These are phyloP conservation scores for maize (Zea mays) DNA, from an alignment of 176 grass and related monocot species.

Conservation along the genomic window DNA sequence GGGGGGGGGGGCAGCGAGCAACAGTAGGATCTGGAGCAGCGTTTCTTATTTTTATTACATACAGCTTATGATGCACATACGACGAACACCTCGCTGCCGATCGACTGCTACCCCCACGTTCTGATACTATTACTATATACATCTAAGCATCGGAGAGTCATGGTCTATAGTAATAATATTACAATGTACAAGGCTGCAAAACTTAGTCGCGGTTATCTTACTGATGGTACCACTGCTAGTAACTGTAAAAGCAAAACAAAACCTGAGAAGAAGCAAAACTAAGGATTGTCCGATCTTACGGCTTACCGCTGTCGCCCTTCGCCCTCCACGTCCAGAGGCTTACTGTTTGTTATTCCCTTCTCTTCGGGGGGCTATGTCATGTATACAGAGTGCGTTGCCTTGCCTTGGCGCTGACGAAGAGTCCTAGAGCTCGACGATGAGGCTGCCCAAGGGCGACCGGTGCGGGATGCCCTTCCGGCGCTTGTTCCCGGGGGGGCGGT, in stretches of 20 bases:
- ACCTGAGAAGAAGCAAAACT: slow-evolving; percentile 8
- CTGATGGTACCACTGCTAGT: too few relatives aligned
- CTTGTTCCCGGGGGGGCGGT: slow-evolving; percentile 56
- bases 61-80: neutral
- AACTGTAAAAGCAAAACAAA: neutral
- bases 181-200: slow-evolving; percentile 50
- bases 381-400: neutral
- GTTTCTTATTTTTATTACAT: slow-evolving; percentile 41
- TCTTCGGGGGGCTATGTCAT: slow-evolving; percentile 16
- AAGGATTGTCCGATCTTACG: neutral
- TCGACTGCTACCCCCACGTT: neutral
- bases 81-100: neutral
- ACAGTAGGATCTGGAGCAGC: neutral
- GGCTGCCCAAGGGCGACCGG: slow-evolving; percentile 84
- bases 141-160: slow-evolving; percentile 14
- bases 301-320: slow-evolving; percentile 15
- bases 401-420: neutral
- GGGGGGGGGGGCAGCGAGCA: neutral
- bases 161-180: neutral
- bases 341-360: slow-evolving; percentile 28
- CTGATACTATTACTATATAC: slow-evolving; percentile 29
- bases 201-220: slow-evolving; percentile 3
- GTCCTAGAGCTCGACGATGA: slow-evolving; percentile 58
- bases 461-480: slow-evolving; percentile 87
- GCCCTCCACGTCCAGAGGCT: slow-evolving; percentile 11